Evolutionary conservation across 495 filamentous ascomycete genomes (phyloP), one percentile per base, ranked within the genome.

Genomic region (Aspergillus heteromorphus): DNA sequence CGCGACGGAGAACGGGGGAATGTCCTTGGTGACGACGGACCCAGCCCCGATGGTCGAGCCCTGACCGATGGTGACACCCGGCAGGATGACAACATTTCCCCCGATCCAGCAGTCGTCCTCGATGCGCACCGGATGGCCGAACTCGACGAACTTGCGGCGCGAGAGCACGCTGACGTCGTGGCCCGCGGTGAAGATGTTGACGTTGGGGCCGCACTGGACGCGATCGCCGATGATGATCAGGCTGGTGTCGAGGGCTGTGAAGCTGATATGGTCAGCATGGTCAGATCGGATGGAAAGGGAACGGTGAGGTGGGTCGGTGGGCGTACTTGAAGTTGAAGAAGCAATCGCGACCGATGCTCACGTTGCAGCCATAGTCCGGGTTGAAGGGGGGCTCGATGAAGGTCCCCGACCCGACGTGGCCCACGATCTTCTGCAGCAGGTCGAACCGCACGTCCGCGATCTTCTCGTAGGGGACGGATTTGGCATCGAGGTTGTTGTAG

Each of bases 81-180:
- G 82, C 10, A 87, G 65, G 9, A 95, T 77, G 14, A 80, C 70
- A 2, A 85, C 87, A 61, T 83, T 84, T 0, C 87, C 89, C 0
- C 89, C 88, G 36, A 95, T 73, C 89, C 91, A 95, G 63, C 88
- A 92, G 62, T 95, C 90, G 55, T 92, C 86, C 0, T 82, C 89
- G 42, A 95, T 83, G 9, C 69, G 75, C 42, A 95, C 87, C 4
- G 87, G 83, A 54, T 79, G 81, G 2, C 88, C 89, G 27, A 76
- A 68, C 65, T 95, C 90, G 0, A 89, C 85, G 0, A 87, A 88
- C 42, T 80, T 73, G 3, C 79, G 81, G 0, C 90, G 88, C 51
- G 88, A 86, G 6, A 88, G 77, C 3, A 89, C 64, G 8, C 72
- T 73, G 0, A 86, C 87, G 53, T 91, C 85, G 62, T 95, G 89